phyloP scores from a whole-genome alignment of 2,329 filamentous ascomycete species.

The Aspergillus ochraceus region DNA sequence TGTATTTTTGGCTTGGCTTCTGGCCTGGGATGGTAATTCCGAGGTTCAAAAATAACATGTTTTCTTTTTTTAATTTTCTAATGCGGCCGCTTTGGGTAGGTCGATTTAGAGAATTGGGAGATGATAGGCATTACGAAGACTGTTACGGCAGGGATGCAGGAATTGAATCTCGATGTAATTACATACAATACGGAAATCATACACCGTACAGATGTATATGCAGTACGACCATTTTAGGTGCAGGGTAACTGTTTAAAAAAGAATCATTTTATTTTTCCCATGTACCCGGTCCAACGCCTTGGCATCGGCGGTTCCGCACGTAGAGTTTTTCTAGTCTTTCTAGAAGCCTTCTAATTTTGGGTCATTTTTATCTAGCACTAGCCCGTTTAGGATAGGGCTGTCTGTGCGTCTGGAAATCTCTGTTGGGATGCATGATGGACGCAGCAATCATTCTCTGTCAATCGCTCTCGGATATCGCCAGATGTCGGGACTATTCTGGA shows the following conservation, averaged over 20 bases:
- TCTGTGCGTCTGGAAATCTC: slow-evolving; percentile 6
- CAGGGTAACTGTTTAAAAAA: too few relatives aligned
- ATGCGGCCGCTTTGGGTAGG: neutral
- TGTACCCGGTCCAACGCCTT: slow-evolving; percentile 6
- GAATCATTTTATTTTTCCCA: slow-evolving; percentile 1
- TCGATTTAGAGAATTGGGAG: neutral
- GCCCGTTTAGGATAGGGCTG: neutral
- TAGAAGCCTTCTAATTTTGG: slow-evolving; percentile 24
- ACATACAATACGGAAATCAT: neutral
- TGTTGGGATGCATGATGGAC: neutral
- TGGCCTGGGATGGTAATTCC: neutral
- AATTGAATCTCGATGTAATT: neutral
- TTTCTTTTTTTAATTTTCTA: too few relatives aligned
- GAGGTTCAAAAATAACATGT: neutral
- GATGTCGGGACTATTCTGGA: neutral
- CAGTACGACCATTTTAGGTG: too few relatives aligned
- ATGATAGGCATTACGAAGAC: neutral
- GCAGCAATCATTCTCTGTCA: neutral
- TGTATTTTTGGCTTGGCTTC: neutral
- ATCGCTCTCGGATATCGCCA: neutral
- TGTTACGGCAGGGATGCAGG: neutral
- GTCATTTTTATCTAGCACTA: neutral
- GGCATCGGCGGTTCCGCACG: slow-evolving; percentile 8
- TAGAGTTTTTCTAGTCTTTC: slow-evolving; percentile 20
- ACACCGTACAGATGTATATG: too few relatives aligned